Percentiles rank a stretch among this genome's conserved stretches.
phyloP scores from a whole-genome alignment of 2,329 filamentous ascomycete genomes.

The Raffaelea deltoideospora region DNA sequence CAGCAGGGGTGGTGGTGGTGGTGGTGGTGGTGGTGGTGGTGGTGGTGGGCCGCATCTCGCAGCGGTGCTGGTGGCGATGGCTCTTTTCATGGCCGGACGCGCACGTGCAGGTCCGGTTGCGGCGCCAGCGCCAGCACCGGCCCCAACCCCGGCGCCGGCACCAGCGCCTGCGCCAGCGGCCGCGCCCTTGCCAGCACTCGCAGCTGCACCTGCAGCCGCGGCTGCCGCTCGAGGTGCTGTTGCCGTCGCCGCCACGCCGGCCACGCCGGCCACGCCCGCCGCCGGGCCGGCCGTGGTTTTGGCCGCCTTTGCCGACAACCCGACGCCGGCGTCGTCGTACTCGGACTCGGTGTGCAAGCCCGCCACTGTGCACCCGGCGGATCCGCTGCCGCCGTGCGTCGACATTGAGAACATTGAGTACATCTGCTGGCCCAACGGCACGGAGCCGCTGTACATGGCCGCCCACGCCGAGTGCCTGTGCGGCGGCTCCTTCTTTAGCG shows the following conservation, averaged over 20 bases:
- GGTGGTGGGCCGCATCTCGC: too few species aligned
- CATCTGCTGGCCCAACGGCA: constrained; percentile 19
- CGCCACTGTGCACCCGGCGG: constrained; percentile 6
- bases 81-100: too few species aligned
- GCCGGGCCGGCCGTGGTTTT: neutral
- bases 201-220: neutral
- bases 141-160: neutral
- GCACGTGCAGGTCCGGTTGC: too few species aligned
- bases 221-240: neutral
- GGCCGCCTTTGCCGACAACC: neutral
- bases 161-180: too few species aligned
- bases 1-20: too few species aligned
- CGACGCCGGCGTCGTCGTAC: constrained; percentile 7
- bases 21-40: too few species aligned
- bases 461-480: constrained; percentile 22
- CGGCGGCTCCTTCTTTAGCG: constrained; percentile 23
- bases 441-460: constrained; percentile 11
- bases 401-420: constrained; percentile 19
- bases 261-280: neutral
- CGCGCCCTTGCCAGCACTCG: neutral
- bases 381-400: constrained; percentile 17
- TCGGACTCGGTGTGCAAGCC: constrained; percentile 12
- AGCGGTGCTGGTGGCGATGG: too few species aligned
- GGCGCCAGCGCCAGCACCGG: too few species aligned
- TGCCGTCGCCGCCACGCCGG: neutral